Evolutionary conservation across 2,329 filamentous ascomycete genomes (phyloP), one percentile per base, ranked within the genome.

Genomic region (Ophiognomonia clavigignenti-juglandacearum): DNA sequence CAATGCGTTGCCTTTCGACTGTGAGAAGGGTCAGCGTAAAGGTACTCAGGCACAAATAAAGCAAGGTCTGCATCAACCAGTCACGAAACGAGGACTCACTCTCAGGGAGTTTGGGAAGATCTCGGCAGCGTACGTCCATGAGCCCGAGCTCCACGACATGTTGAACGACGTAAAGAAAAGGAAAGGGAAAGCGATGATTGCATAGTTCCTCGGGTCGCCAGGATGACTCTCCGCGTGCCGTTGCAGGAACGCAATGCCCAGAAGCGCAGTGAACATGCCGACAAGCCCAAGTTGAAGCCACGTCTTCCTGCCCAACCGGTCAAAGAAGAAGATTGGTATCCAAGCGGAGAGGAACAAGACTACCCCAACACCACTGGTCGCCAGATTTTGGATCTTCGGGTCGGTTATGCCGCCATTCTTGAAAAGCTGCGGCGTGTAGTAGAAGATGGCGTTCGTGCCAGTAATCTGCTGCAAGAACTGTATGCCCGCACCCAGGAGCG

Each of bases 401-500:
- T 69, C 69, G 14, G 61, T 64, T 57, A 88, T 73, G 19, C 85
- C 85, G 2, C 88, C 70, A 54, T 59, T 59, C 40, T 56, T 56
- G 42, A 59, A 59, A 5, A 52, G 43, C 37, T 47, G 36, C 24
- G 54, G 56, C 38, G 60, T 58, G 18, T 62, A 63, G 45, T 62
- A 62, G 13, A 61, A 57, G 23, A 63, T 61, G 1, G 57, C 56
- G 38, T 62, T 63, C 13, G 57, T 62, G 2, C 59, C 59, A 0
- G 57, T 57, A 10, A 56, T 56, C 45, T 62, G 59, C 51, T 63
- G 60, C 19, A 59, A 57, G 41, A 56, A 56, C 42, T 63, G 60
- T 8, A 62, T 47, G 2, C 57, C 57, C 38, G 53, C 61, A 3
- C 58, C 60, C 13, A 63, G 55, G 23, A 62, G 32, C 9, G 59